A percentile compares a stretch with the other conserved stretches of the same genome.
Conservation (phyloP, 2,329 filamentous ascomycete genomes). For the Aureobasidium lini region DNA sequence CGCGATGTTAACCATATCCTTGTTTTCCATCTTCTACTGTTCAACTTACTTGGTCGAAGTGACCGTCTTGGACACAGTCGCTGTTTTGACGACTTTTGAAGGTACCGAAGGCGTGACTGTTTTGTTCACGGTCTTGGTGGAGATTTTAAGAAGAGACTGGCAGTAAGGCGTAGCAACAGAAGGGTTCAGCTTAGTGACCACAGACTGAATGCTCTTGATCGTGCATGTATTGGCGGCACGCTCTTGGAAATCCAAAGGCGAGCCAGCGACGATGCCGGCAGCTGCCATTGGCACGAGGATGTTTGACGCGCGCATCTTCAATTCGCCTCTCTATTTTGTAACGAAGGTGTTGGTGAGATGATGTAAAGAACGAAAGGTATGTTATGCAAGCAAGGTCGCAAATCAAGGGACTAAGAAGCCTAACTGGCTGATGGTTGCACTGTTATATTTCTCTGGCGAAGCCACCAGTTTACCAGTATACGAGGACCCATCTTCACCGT, state of each 20-base stretch:
- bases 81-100: not conserved
- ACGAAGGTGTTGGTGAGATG: not conserved
- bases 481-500: conserved; percentile 3
- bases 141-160: conserved; percentile 5
- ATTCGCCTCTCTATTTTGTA: not conserved
- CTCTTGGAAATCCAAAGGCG: conserved; percentile 2
- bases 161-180: conserved; percentile 6
- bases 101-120: not conserved
- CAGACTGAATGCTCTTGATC: not conserved
- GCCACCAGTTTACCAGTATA: not conserved
- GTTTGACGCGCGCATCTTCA: not conserved
- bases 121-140: conserved; percentile 6
- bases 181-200: conserved; percentile 2
- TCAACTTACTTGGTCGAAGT: not conserved
- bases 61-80: not conserved
- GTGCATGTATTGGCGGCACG: conserved; percentile 3
- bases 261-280: conserved; percentile 3
- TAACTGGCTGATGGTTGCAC: not conserved
- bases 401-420: not conserved
- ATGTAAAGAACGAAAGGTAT: not conserved
- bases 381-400: not conserved
- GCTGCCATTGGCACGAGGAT: not conserved
- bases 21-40: not conserved
- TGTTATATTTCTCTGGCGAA: not conserved
- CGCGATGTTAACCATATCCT: not conserved